These are phyloP conservation scores for Backusella macrospora DNA, from an alignment of 192 early-diverging fungal genomes.

Conservation along the genomic window DNA sequence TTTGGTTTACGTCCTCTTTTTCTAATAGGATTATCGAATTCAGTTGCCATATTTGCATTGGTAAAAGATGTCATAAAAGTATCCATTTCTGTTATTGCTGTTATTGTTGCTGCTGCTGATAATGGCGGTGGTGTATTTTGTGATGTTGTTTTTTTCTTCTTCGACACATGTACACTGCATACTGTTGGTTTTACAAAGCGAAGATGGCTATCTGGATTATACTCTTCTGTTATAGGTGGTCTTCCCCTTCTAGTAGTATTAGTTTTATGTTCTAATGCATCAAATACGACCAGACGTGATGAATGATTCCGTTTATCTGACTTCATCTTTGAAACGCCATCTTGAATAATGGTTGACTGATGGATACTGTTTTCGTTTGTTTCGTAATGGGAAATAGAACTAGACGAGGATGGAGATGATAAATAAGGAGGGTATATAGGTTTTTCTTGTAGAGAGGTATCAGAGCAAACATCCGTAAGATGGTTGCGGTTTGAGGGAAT, in stretches of 20 bases:
- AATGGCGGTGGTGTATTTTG: neutral
- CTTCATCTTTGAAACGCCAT: neutral
- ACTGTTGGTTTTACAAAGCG: slow-evolving; percentile 30
- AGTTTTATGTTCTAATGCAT: slow-evolving; percentile 3
- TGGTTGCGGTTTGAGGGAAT: neutral
- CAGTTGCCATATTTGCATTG: slow-evolving; percentile 13
- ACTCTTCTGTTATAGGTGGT: slow-evolving; percentile 17
- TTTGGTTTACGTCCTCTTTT: slow-evolving; percentile 44
- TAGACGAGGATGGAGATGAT: neutral
- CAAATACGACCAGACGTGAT: slow-evolving; percentile 18
- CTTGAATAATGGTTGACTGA: neutral
- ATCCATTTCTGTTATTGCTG: neutral
- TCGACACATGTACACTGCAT: slow-evolving; percentile 17
- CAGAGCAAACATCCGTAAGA: neutral
- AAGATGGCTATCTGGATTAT: slow-evolving; percentile 22
- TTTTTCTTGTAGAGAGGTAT: neutral
- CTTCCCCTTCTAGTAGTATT: slow-evolving; percentile 15
- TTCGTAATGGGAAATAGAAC: neutral
- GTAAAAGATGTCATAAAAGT: neutral
- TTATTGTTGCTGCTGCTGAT: neutral
- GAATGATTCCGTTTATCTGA: neutral
- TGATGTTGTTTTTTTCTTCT: neutral
- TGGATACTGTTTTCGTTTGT: neutral
- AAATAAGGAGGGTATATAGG: neutral
- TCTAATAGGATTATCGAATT: slow-evolving; percentile 35